phyloP scores from a whole-genome alignment of 345 rosid species.

The Cardamine resedifolia region DNA sequence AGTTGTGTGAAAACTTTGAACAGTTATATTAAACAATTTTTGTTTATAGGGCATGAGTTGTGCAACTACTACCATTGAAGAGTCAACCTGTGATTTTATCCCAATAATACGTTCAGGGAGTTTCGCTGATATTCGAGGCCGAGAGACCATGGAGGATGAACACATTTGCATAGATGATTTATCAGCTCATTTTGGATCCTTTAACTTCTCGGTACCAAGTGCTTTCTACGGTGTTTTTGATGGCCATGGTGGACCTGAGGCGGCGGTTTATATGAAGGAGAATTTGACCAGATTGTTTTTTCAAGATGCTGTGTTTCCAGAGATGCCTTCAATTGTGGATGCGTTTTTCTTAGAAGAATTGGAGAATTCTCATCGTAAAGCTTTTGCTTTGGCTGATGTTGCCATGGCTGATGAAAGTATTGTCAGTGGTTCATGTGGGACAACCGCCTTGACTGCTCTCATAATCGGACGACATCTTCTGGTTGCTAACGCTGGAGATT shows the following conservation, averaged over 20 bases:
- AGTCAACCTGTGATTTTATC: slow-evolving; percentile 36
- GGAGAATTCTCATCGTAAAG: slow-evolving; percentile 62
- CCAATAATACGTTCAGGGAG: slow-evolving; percentile 76
- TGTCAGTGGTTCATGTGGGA: slow-evolving; percentile 65
- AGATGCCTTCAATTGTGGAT: slow-evolving; percentile 28
- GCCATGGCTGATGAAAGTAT: slow-evolving; percentile 60
- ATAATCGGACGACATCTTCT: slow-evolving; percentile 69
- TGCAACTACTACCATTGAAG: slow-evolving; percentile 14
- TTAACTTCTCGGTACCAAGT: slow-evolving; percentile 41
- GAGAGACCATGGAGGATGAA: slow-evolving; percentile 77
- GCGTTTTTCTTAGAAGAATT: slow-evolving; percentile 43
- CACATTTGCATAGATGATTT: slow-evolving; percentile 70
- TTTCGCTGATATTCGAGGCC: slow-evolving; percentile 69
- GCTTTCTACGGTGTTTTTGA: slow-evolving; percentile 87
- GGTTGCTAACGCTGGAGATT: slow-evolving; percentile 96
- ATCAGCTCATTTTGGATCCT: slow-evolving; percentile 53
- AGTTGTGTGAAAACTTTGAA: neutral
- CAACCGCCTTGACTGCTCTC: slow-evolving; percentile 85
- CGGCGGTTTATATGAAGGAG: slow-evolving; percentile 71
- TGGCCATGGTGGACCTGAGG: slow-evolving; percentile 87
- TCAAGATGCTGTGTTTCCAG: slow-evolving; percentile 73
- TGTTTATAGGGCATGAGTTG: slow-evolving; percentile 27
- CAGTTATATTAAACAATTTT: neutral
- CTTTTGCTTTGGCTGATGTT: slow-evolving; percentile 73
- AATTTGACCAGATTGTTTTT: slow-evolving; percentile 76